Conservation (phyloP, 2,329 filamentous ascomycete species). For the Cadophora sp. region DNA sequence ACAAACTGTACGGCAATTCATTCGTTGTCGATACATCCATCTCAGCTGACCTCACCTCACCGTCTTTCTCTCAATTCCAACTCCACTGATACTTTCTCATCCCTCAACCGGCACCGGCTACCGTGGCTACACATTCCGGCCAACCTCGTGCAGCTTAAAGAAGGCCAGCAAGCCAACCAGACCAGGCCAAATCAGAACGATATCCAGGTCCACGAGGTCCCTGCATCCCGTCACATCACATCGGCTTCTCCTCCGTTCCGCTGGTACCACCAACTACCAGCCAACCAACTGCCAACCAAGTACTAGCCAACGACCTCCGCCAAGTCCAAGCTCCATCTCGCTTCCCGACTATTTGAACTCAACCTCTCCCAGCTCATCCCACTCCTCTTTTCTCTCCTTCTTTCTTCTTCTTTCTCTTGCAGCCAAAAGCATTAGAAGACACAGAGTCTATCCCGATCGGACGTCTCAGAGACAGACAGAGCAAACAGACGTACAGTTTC, state of each 20-base stretch:
- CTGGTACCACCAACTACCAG: background rate
- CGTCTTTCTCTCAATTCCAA: background rate
- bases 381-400: conserved; percentile 3
- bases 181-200: conserved; percentile 3
- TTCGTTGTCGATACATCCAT: conserved; percentile 7
- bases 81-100: background rate
- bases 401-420: conserved; percentile 15
- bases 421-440: conserved; percentile 17
- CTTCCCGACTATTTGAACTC: background rate
- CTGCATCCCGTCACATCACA: conserved; percentile 4
- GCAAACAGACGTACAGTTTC: background rate
- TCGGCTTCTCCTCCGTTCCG: background rate
- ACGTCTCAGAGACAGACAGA: background rate
- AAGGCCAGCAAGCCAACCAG: background rate
- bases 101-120: conserved; percentile 8
- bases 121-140: conserved; percentile 13
- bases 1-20: background rate
- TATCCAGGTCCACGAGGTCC: conserved; percentile 4
- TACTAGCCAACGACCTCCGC: background rate
- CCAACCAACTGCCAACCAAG: background rate
- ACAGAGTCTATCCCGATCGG: conserved; percentile 1
- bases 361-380: conserved; percentile 9
- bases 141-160: conserved; percentile 6
- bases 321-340: background rate
- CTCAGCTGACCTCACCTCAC: background rate